These are phyloP conservation scores for Rhizophagus clarus DNA, from an alignment of 192 early-diverging fungal genomes.

Conservation along the genomic window DNA sequence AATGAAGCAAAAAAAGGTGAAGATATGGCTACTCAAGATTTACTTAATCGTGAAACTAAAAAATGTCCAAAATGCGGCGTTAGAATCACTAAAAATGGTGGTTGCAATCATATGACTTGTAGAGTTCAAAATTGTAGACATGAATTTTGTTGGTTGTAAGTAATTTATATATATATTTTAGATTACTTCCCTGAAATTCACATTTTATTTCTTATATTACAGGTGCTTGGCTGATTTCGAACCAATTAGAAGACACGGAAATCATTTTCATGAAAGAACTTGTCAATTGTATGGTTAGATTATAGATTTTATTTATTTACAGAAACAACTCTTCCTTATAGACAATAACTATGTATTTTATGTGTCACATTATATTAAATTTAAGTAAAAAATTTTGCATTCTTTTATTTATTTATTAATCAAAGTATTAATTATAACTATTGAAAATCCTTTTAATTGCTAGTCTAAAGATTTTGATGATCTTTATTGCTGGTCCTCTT, in stretches of 20 bases:
- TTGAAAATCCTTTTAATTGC: no score
- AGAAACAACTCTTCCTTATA: not conserved
- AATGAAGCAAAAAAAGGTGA: not conserved
- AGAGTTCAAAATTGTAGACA: not conserved
- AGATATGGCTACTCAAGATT: conserved; percentile 4
- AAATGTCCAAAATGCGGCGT: conserved; percentile 25
- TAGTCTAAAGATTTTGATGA: no score
- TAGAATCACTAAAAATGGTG: conserved; percentile 24
- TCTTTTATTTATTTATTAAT: no score
- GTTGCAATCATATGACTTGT: conserved; percentile 33
- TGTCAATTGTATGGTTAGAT: conserved; percentile 6
- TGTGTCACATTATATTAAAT: no score
- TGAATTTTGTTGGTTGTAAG: conserved; percentile 32
- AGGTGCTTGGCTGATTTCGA: conserved; percentile 17
- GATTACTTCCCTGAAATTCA: not conserved
- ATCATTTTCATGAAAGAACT: not conserved
- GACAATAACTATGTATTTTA: no score
- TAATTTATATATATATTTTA: not conserved
- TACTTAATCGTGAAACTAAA: conserved; percentile 7
- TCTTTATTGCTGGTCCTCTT: no score
- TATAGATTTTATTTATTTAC: not conserved
- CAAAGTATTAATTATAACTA: no score
- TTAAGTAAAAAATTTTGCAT: no score
- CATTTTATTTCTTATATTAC: not conserved
- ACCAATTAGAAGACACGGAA: conserved; percentile 3